phyloP scores from a whole-genome alignment of 257 asterid species.

The Solanum phureja region DNA sequence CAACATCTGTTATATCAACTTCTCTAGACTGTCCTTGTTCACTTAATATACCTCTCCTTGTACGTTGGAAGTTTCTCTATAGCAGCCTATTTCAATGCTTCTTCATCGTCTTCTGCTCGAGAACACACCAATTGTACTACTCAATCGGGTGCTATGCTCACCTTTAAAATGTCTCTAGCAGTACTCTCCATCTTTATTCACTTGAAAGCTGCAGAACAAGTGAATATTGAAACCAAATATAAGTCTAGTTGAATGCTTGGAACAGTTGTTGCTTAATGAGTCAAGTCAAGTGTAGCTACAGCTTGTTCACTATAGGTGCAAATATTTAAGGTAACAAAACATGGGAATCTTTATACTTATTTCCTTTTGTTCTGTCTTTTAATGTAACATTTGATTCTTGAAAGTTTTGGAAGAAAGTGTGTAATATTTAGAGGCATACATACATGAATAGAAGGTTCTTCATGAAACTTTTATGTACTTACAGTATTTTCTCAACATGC shows the following conservation, averaged over 20 bases:
- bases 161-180: neutral
- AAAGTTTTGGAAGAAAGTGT: neutral
- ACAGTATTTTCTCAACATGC: too few species aligned
- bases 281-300: neutral
- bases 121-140: neutral
- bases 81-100: too few species aligned
- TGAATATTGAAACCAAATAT: neutral
- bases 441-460: neutral
- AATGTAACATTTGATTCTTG: neutral
- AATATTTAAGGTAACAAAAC: neutral
- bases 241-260: neutral
- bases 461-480: too few species aligned
- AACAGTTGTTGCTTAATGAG: neutral
- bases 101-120: too few species aligned
- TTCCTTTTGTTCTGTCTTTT: too few species aligned
- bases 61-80: too few species aligned
- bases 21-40: too few species aligned
- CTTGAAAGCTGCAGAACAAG: neutral
- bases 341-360: too few species aligned
- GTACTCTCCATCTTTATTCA: slow-evolving; percentile 6
- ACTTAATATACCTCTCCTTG: too few species aligned
- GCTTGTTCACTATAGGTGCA: neutral
- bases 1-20: too few species aligned
- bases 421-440: neutral
- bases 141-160: slow-evolving; percentile 16